These are phyloP conservation scores for Trichoderma sp. DNA, from an alignment of 2,329 filamentous ascomycete genomes.

Conservation along the genomic window DNA sequence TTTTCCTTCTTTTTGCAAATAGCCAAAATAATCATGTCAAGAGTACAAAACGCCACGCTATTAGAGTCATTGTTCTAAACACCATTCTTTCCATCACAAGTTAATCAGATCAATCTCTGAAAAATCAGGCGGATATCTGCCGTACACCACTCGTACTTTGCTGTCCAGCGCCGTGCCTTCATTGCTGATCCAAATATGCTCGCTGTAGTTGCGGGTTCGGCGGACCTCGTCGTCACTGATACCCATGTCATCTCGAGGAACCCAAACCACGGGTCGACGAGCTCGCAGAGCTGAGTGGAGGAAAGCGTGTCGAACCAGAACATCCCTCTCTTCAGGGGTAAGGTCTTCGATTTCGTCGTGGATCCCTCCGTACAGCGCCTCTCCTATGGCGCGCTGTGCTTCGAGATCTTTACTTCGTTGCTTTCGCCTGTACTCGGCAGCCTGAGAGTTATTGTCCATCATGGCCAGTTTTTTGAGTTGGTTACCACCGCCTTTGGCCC, in stretches of 20 bases:
- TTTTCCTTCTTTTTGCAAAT: not conserved
- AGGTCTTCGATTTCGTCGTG: slow-evolving; percentile 94
- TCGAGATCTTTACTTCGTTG: slow-evolving; percentile 63
- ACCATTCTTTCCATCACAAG: slow-evolving; percentile 46
- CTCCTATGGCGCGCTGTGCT: slow-evolving; percentile 68
- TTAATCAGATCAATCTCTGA: slow-evolving; percentile 84
- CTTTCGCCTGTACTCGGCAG: slow-evolving; percentile 46
- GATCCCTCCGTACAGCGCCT: slow-evolving; percentile 80
- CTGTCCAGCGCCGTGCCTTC: slow-evolving; percentile 85
- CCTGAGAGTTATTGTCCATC: slow-evolving; percentile 34
- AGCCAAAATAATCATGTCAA: not conserved
- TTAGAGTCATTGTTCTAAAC: not conserved
- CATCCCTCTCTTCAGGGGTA: slow-evolving; percentile 82
- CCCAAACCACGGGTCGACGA: slow-evolving; percentile 85
- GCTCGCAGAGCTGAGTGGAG: slow-evolving; percentile 85
- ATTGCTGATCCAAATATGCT: slow-evolving; percentile 89
- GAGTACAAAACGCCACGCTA: slow-evolving; percentile 2
- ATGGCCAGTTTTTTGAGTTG: slow-evolving; percentile 45
- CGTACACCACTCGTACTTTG: slow-evolving; percentile 79
- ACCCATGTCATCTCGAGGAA: slow-evolving; percentile 85
- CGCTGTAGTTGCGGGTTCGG: slow-evolving; percentile 71
- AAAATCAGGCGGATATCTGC: slow-evolving; percentile 82
- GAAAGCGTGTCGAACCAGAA: slow-evolving; percentile 82
- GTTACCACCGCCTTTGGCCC: slow-evolving; percentile 45
- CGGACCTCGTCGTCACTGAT: slow-evolving; percentile 88